Evolutionary conservation across 805 yeast genomes (phyloP).

Genomic region (Ogataea methanolica): DNA sequence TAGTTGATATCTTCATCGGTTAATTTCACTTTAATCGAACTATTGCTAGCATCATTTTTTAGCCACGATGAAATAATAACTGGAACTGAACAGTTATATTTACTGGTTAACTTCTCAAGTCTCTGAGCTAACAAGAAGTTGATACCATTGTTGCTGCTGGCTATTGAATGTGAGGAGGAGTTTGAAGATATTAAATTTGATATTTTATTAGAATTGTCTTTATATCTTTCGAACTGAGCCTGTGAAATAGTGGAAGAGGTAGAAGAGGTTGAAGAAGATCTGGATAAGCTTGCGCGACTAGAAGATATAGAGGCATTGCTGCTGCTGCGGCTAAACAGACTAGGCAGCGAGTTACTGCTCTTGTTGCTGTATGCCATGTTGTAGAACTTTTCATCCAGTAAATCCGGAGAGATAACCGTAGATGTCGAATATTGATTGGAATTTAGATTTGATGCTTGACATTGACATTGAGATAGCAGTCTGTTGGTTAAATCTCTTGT

Average conservation of each 20-base stretch:
- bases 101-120: conserved; percentile 17
- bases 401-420: conserved; percentile 9
- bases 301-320: background rate
- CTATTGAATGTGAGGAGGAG: background rate
- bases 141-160: background rate
- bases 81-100: conserved; percentile 22
- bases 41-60: background rate
- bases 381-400: conserved; percentile 12
- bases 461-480: conserved; percentile 6
- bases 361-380: conserved; percentile 2
- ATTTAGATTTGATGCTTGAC: background rate
- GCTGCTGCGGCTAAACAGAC: background rate
- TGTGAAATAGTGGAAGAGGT: conserved; percentile 9
- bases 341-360: background rate
- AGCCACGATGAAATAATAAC: conserved; percentile 20
- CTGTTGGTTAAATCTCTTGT: conserved; percentile 9
- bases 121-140: conserved; percentile 17
- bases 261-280: conserved; percentile 1
- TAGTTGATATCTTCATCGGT: conserved; percentile 11
- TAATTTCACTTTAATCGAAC: conserved; percentile 6
- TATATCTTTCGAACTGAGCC: conserved; percentile 23
- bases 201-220: conserved; percentile 12
- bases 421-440: background rate
- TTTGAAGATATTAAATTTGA: conserved; percentile 6
- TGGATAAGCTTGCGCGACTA: background rate